Base-by-base conservation (phyloP, 345 rosid species). In the Salix dunnii region DNA sequence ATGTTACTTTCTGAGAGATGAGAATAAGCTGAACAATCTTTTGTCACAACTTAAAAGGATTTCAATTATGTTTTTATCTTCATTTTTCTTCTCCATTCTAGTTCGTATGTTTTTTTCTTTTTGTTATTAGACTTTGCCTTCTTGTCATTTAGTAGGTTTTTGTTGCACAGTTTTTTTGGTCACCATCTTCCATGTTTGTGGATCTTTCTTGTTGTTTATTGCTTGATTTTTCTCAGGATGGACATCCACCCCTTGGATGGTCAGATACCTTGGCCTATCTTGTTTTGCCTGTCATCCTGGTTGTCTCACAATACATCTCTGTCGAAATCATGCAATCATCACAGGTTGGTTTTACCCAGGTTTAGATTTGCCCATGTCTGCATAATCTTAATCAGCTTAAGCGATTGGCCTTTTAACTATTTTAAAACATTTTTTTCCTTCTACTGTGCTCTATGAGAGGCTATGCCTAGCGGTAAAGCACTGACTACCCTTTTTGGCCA, bases 221-320 rank as follows among this genome's bases (percentile, higher is more conserved):
- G 13, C 77, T 76, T 73, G 21, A 31, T 63, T 42, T 70, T 68
- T 78, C 49, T 69, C 88, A 95, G 99, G 98, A 95, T 76, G 98
- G 99, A 68, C 96, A 90, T 58, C 99, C 99, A 77, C 99, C 99
- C 30, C 97, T 95, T 43, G 99, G 99, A 74, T 95, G 97, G 99
- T 68, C 92, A 3, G 97, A 89, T 80, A 93, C 98, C 20, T 82
- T 91, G 67, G 93, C 97, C n/a, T 95, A 95, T 83, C 98, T 95
- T 67, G 96, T 90, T 81, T 84, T 95, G 83, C 99, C 99, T 33
- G 76, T 90, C 7, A 76, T 91, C 74, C 85, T 95, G 72, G 85
- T 95, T 74, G 61, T 88, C 76, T 85, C 90, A n/a, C 99, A 95
- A 81, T 95, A 88, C 51, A 66, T 95, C 8, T 95, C 99, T 71